Conservation (phyloP, 768 basidiomycete species). For the Phlebiopsis flavidoalba region DNA sequence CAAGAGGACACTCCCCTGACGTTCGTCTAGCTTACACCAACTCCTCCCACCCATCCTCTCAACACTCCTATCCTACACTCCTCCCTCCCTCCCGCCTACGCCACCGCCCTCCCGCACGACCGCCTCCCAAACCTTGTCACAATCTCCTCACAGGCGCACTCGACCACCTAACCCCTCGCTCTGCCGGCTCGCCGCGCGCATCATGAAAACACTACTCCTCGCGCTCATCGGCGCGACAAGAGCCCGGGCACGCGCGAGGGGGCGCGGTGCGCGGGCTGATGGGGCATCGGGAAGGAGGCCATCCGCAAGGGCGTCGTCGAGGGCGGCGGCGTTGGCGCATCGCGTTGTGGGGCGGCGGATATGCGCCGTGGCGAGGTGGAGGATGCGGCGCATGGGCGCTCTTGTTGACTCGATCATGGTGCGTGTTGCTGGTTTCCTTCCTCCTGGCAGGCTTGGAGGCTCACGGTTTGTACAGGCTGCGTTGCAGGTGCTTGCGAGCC, state of each 20-base stretch:
- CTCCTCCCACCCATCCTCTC: slow-evolving; percentile 90
- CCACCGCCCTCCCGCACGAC: slow-evolving; percentile 71
- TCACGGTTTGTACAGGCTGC: slow-evolving; percentile 45
- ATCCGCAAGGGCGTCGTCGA: slow-evolving; percentile 78
- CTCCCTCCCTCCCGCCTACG: slow-evolving; percentile 66
- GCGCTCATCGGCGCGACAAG: slow-evolving; percentile 72
- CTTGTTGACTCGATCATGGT: slow-evolving; percentile 65
- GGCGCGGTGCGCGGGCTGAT: slow-evolving; percentile 86
- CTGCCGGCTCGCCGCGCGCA: slow-evolving; percentile 69
- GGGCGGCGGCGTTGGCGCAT: slow-evolving; percentile 75
- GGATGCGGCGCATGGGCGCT: slow-evolving; percentile 24
- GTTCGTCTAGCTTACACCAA: slow-evolving; percentile 80
- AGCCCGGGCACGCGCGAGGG: slow-evolving; percentile 83
- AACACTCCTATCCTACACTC: slow-evolving; percentile 85
- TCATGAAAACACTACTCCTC: slow-evolving; percentile 90
- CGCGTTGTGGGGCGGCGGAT: slow-evolving; percentile 70
- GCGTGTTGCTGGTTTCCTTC: slow-evolving; percentile 12
- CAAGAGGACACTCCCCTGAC: not conserved
- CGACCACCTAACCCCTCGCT: slow-evolving; percentile 84
- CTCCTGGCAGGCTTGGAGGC: too few species aligned
- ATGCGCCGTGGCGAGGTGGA: slow-evolving; percentile 38
- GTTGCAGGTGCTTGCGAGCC: slow-evolving; percentile 50
- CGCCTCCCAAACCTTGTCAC: slow-evolving; percentile 78
- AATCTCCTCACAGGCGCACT: slow-evolving; percentile 52
- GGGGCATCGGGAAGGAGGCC: slow-evolving; percentile 81